phyloP scores from a whole-genome alignment of 2,329 filamentous ascomycete genomes.

The Colletotrichum eremochloae region DNA sequence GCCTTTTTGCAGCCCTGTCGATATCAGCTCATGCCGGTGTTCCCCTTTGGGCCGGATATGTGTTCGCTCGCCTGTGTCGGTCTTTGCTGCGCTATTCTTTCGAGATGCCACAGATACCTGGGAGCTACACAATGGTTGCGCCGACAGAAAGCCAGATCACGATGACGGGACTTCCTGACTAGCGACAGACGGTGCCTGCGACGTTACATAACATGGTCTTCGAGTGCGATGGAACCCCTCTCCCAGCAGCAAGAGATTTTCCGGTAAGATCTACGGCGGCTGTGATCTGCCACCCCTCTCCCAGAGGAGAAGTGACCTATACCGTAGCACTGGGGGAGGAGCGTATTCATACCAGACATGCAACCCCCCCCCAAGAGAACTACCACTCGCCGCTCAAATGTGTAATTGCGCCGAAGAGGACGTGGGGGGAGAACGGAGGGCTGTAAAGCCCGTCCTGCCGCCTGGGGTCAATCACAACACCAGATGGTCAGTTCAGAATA shows the following conservation, averaged over 20 bases:
- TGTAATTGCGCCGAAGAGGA: conserved; percentile 36
- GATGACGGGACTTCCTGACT: neutral
- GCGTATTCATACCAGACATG: neutral
- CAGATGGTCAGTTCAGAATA: neutral
- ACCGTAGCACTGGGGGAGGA: conserved; percentile 27
- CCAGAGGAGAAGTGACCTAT: neutral
- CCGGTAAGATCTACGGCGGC: conserved; percentile 18
- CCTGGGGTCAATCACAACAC: neutral
- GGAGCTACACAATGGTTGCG: neutral
- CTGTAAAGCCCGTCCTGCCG: neutral
- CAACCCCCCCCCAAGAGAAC: neutral
- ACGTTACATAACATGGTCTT: conserved; percentile 1
- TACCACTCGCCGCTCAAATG: conserved; percentile 13
- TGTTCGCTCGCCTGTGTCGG: neutral
- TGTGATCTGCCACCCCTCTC: conserved; percentile 15
- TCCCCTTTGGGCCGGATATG: neutral
- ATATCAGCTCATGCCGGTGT: conserved; percentile 33
- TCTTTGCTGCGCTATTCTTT: neutral
- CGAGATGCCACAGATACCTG: neutral
- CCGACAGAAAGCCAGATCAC: neutral
- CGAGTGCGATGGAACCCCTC: neutral
- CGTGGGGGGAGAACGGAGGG: neutral
- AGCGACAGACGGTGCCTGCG: neutral
- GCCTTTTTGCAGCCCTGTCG: neutral
- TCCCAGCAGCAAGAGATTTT: conserved; percentile 6